A percentile compares a stretch with the other conserved stretches of the same genome.
Conservation (phyloP, 192 early-diverging fungal species). For the Pilobolus umbonatus region DNA sequence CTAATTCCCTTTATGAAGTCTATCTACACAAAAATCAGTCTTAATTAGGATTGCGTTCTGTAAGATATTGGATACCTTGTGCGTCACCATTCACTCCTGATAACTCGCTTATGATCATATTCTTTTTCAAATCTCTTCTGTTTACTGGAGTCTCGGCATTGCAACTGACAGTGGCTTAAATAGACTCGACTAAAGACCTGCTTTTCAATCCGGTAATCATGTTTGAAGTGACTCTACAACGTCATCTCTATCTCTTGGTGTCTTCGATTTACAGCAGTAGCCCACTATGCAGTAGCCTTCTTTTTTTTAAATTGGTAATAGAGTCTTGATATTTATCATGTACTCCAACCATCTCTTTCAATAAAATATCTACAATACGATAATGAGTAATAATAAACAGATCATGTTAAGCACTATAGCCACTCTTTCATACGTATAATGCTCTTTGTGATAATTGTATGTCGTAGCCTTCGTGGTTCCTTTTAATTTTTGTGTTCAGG, state of each 20-base stretch:
- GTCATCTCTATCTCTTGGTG: neutral
- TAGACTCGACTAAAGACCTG: neutral
- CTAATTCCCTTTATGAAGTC: constrained; percentile 2
- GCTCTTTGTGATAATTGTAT: neutral
- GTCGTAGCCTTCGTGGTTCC: neutral
- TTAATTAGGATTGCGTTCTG: constrained; percentile 3
- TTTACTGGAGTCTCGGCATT: neutral
- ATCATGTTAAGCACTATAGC: constrained; percentile 8
- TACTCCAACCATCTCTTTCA: neutral
- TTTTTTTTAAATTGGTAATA: constrained; percentile 10
- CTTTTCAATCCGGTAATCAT: neutral
- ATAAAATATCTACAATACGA: too few relatives aligned
- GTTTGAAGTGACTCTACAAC: constrained; percentile 2
- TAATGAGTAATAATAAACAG: constrained; percentile 9
- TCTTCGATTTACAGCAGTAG: neutral
- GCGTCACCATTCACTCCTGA: constrained; percentile 4
- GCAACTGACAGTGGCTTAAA: neutral
- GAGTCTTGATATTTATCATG: neutral
- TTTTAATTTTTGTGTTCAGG: neutral
- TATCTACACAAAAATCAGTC: constrained; percentile 8
- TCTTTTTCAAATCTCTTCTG: constrained; percentile 5
- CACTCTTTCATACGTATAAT: constrained; percentile 5
- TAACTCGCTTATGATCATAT: constrained; percentile 1
- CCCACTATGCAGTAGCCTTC: constrained; percentile 7
- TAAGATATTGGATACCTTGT: constrained; percentile 7